Conservation (phyloP, 2,329 filamentous ascomycete genomes). For the Nemania sp. region DNA sequence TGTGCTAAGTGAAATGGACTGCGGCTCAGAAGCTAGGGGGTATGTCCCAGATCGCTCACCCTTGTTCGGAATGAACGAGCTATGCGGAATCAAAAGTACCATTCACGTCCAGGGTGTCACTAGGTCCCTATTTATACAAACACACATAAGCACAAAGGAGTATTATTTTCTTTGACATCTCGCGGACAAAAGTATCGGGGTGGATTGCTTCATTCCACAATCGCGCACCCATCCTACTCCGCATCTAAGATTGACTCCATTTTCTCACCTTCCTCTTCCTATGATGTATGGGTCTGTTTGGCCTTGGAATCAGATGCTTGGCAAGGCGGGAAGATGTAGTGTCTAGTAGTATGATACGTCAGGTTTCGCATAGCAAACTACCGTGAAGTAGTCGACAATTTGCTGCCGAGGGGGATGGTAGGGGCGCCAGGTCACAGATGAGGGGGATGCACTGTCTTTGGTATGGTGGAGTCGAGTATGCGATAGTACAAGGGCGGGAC, state of each 20-base stretch:
- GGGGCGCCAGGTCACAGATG: neutral
- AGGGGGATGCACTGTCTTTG: neutral
- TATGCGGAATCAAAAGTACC: no score
- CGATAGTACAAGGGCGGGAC: neutral
- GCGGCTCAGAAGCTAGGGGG: neutral
- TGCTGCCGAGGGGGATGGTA: neutral
- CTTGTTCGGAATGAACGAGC: neutral
- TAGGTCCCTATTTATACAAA: no score
- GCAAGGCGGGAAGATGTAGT: constrained; percentile 4
- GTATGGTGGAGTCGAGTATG: neutral
- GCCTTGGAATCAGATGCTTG: constrained; percentile 4
- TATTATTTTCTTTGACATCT: no score
- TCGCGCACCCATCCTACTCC: constrained; percentile 5
- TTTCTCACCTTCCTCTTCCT: constrained; percentile 23
- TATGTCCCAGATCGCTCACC: neutral
- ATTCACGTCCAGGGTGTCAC: no score
- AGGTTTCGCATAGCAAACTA: neutral
- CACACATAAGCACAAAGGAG: no score
- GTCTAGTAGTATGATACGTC: neutral
- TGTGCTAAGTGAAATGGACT: neutral
- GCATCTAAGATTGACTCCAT: constrained; percentile 2
- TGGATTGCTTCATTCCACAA: neutral
- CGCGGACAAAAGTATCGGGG: neutral
- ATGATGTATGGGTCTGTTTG: constrained; percentile 13
- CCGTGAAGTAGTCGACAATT: neutral